Base-by-base conservation (phyloP, 495 filamentous ascomycete genomes). In the Geoglossum glabrum region DNA sequence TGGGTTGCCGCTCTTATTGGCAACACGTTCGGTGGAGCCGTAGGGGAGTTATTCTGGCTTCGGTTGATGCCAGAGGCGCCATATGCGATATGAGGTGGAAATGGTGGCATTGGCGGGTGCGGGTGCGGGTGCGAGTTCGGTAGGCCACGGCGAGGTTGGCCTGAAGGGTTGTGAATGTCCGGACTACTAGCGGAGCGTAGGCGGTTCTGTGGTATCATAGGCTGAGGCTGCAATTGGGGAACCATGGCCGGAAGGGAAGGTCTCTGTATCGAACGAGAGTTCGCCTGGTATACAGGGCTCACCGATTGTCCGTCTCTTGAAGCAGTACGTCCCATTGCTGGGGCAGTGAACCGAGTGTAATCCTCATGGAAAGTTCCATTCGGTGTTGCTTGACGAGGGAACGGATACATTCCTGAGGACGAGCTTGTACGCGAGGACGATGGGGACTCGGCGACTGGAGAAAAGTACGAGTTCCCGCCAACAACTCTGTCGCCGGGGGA, bases 361-460 rank as follows among this genome's bases (percentile, higher is more conserved):
- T 90, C 84, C 25, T 74, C 74, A 55, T 76, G 73, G 72, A 76
- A 78, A 57, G 78, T 76, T 21, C 70, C 75, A 62, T 70, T 82
- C 63, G 61, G 69, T 25, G 83, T 77, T 6, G 78, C 72, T 63
- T 90, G 81, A 30, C 90, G 81, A 54, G 90, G 82, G 65, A 93
- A 95, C 7, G 81, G 79, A 64, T 84, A 90, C 59, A 78, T 75
- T 34, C 74, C 75, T 1, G 79, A 78, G 52, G 80, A 78, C 56
- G 86, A 92, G 69, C 85, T 94, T 8, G 87, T 87, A 50, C 90
- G 79, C 6, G 84, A 84, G 1, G 87, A 93, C 13, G 76, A 78
- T 21, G 92, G 88, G 0, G 89, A 90, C 58, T 96, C 89, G 13
- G 76, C 78, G 10, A 80, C 77, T 0, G 92, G 92, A 0, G 90